A percentile compares a stretch with the other conserved stretches of the same genome.
Conservation (phyloP, 805 yeast species). For the Groenewaldozyma salmanticensis region DNA sequence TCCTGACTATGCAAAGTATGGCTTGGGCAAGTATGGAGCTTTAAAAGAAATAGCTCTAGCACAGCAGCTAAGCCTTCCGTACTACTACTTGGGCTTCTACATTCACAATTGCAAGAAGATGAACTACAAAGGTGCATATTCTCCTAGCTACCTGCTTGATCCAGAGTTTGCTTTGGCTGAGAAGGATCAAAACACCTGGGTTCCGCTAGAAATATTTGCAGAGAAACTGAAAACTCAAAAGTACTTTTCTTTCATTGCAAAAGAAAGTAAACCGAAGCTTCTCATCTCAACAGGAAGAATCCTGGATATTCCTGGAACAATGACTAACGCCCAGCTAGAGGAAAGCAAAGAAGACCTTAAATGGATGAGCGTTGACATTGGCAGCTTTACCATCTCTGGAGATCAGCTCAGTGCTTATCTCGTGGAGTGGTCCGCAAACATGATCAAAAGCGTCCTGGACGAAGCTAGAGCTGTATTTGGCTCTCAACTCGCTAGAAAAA, state of each 20-base stretch:
- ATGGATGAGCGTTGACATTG: too few relatives aligned
- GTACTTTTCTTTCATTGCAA: conserved; percentile 4
- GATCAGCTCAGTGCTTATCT: neutral
- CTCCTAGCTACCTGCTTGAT: conserved; percentile 27
- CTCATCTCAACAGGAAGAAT: neutral
- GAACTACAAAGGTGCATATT: conserved; percentile 66
- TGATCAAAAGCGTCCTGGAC: neutral
- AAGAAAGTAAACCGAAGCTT: neutral
- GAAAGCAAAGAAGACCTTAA: neutral
- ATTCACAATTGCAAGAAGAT: conserved; percentile 73
- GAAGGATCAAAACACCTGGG: conserved; percentile 8
- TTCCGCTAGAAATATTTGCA: conserved; percentile 7
- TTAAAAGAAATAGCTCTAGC: conserved; percentile 56
- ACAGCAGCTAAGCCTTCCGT: conserved; percentile 34
- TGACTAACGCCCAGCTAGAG: conserved; percentile 1
- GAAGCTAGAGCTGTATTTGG: too few relatives aligned
- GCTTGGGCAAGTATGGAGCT: conserved; percentile 72
- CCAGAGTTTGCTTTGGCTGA: conserved; percentile 16
- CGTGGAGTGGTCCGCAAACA: neutral
- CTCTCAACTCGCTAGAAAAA: too few relatives aligned
- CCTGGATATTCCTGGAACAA: conserved; percentile 9
- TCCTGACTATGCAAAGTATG: conserved; percentile 59
- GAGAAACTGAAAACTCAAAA: conserved; percentile 3
- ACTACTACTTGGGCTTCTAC: conserved; percentile 74
- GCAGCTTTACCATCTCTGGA: too few relatives aligned